Percentiles rank a stretch among this genome's conserved stretches.
These are phyloP conservation scores for Xanthoparmelia taractica DNA, from an alignment of 495 filamentous ascomycete genomes.

Conservation along the genomic window DNA sequence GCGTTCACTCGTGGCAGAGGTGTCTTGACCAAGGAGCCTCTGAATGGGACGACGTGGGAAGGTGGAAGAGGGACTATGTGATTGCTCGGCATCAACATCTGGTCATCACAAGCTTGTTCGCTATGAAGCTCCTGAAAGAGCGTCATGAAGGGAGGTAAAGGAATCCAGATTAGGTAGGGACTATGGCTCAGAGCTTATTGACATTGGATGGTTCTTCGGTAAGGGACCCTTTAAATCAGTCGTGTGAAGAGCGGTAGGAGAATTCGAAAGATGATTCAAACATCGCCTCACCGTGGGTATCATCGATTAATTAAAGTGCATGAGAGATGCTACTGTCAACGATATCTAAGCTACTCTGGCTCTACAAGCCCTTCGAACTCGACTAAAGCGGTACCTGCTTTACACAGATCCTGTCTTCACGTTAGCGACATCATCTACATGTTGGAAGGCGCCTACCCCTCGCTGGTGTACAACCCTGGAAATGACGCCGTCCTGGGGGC, in stretches of 20 bases:
- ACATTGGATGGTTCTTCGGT: too few species aligned
- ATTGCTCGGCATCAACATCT: not conserved
- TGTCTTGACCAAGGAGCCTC: not conserved
- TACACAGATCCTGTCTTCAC: constrained; percentile 45
- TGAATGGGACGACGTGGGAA: not conserved
- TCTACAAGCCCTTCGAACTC: constrained; percentile 36
- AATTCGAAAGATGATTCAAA: not conserved
- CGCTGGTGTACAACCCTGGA: constrained; percentile 74
- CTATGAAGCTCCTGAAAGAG: not conserved
- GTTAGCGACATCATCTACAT: constrained; percentile 13
- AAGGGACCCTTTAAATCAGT: not conserved
- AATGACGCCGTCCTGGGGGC: constrained; percentile 73
- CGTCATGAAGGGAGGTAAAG: not conserved
- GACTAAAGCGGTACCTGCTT: constrained; percentile 50
- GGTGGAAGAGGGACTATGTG: not conserved
- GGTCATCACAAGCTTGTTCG: not conserved
- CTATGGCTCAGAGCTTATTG: not conserved
- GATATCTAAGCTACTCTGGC: not conserved
- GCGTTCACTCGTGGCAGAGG: not conserved
- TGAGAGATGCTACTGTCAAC: not conserved
- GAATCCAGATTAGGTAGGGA: not conserved
- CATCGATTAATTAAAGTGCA: not conserved
- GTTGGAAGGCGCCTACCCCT: constrained; percentile 57
- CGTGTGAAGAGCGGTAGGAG: not conserved
- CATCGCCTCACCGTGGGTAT: not conserved